Conservation (phyloP, 768 basidiomycete genomes). For the Cystoderma amianthinum region DNA sequence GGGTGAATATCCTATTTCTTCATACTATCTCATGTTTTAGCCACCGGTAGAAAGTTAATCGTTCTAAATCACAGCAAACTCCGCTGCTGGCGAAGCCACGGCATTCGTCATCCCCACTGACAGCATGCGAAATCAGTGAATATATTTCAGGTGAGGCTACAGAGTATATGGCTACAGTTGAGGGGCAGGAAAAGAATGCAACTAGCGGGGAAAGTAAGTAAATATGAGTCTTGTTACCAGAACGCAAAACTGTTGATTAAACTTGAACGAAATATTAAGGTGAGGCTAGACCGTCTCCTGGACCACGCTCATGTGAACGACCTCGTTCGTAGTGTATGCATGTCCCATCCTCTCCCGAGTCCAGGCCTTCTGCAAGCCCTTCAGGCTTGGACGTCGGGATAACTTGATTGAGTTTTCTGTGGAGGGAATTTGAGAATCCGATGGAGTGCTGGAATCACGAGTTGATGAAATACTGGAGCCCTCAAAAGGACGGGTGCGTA, state of each 20-base stretch:
- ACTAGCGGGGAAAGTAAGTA: background rate
- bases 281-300: background rate
- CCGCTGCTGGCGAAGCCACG: too few species aligned
- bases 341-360: background rate
- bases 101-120: too few species aligned
- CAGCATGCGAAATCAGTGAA: too few species aligned
- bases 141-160: too few species aligned
- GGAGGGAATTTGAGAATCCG: background rate
- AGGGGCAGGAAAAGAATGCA: too few species aligned
- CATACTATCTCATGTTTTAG: too few species aligned
- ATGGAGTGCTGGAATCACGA: background rate
- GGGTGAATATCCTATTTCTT: too few species aligned
- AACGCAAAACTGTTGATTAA: background rate
- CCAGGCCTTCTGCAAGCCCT: background rate
- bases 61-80: too few species aligned
- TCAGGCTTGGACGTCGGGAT: constrained; percentile 2
- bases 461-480: constrained; percentile 1
- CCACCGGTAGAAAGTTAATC: too few species aligned
- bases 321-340: background rate
- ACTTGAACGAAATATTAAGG: background rate
- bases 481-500: background rate
- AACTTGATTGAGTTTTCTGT: background rate
- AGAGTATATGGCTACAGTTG: too few species aligned
- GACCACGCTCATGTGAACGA: constrained; percentile 2
- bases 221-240: background rate